These are phyloP conservation scores for Fraxinus xanthoxyloides DNA, from an alignment of 305 asterid species.

Conservation along the genomic window DNA sequence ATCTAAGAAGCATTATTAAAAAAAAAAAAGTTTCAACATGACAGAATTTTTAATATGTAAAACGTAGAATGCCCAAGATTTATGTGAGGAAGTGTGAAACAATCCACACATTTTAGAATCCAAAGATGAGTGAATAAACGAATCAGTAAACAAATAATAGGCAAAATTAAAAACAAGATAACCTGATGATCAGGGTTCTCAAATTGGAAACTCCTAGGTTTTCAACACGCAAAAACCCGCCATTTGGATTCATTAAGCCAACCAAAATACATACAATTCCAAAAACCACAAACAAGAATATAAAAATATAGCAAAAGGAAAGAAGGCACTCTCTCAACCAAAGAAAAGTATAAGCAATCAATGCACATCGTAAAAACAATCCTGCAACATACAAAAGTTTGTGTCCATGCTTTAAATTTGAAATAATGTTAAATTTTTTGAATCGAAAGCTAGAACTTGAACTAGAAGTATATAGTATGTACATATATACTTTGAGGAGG, in stretches of 20 bases:
- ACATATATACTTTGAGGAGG: constrained; percentile 56
- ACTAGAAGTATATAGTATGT: background rate
- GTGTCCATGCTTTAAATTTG: background rate
- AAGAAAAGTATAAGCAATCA: background rate
- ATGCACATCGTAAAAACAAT: background rate
- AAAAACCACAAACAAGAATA: constrained; percentile 1
- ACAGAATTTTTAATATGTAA: no score
- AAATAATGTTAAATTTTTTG: background rate
- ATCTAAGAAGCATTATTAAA: no score
- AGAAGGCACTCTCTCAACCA: background rate
- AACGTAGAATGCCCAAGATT: background rate
- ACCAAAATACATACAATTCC: constrained; percentile 64
- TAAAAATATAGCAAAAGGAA: background rate
- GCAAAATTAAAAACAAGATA: background rate
- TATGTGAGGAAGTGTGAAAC: background rate
- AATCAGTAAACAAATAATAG: background rate
- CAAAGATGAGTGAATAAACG: constrained; percentile 1
- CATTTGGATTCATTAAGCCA: constrained; percentile 64
- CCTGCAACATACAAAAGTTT: background rate
- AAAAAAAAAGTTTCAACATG: no score
- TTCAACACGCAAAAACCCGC: constrained; percentile 58
- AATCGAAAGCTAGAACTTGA: background rate
- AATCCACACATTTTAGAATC: background rate
- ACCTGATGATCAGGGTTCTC: constrained; percentile 99
- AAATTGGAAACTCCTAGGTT: constrained; percentile 88